Conservation (phyloP, 2,329 filamentous ascomycete genomes). For the Rhytidhysteron rufulum region DNA sequence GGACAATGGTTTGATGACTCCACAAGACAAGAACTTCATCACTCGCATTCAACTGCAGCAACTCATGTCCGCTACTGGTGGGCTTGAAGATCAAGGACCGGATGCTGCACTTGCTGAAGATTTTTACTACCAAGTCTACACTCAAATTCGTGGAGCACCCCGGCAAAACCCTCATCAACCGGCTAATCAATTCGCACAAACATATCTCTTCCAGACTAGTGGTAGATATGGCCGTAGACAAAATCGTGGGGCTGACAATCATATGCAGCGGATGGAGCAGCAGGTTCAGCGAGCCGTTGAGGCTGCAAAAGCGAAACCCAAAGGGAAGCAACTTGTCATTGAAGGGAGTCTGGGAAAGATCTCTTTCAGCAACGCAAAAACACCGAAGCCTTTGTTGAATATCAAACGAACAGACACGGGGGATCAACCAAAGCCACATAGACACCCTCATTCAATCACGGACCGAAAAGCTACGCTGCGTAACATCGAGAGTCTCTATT, state of each 20-base stretch:
- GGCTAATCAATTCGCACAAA: slow-evolving; percentile 93
- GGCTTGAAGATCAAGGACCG: slow-evolving; percentile 71
- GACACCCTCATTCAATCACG: slow-evolving; percentile 50
- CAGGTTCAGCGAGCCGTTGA: slow-evolving; percentile 97
- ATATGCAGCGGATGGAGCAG: slow-evolving; percentile 98
- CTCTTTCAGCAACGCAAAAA: slow-evolving; percentile 98
- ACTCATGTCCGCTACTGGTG: slow-evolving; percentile 86
- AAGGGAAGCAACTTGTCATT: slow-evolving; percentile 95
- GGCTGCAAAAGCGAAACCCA: slow-evolving; percentile 93
- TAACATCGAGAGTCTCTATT: slow-evolving; percentile 86
- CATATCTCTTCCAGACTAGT: slow-evolving; percentile 93
- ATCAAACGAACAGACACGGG: slow-evolving; percentile 80
- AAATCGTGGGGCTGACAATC: slow-evolving; percentile 83
- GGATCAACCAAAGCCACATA: slow-evolving; percentile 42
- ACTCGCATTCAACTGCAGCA: slow-evolving; percentile 97
- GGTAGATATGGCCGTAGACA: slow-evolving; percentile 71
- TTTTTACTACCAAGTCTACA: slow-evolving; percentile 98
- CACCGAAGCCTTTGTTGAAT: slow-evolving; percentile 88
- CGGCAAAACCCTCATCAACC: slow-evolving; percentile 91
- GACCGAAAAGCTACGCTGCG: slow-evolving; percentile 80
- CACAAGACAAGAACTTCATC: slow-evolving; percentile 99
- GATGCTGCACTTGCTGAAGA: slow-evolving; percentile 85
- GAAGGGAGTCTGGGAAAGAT: slow-evolving; percentile 97
- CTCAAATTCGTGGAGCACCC: slow-evolving; percentile 84
- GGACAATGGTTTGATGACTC: slow-evolving; percentile 97